Evolutionary conservation across 2,329 filamentous ascomycete genomes (phyloP).

Genomic region (Xylaria sp.): DNA sequence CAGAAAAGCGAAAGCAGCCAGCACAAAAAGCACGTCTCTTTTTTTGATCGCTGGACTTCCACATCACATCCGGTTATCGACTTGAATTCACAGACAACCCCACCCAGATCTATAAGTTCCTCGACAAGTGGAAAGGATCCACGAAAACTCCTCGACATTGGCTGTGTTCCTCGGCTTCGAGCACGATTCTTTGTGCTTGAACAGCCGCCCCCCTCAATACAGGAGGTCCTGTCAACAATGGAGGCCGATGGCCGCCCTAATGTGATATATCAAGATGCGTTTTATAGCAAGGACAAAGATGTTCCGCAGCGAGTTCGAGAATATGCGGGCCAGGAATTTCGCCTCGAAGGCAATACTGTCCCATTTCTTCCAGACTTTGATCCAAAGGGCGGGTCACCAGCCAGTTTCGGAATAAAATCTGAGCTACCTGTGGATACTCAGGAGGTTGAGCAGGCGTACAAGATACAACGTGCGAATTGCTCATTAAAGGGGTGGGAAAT

Average conservation of each 20-base stretch:
- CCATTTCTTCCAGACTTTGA: slow-evolving; percentile 84
- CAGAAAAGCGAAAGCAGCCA: slow-evolving; percentile 49
- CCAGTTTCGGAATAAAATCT: slow-evolving; percentile 57
- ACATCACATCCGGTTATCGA: slow-evolving; percentile 10
- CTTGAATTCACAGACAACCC: slow-evolving; percentile 15
- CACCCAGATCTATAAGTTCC: slow-evolving; percentile 21
- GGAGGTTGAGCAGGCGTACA: slow-evolving; percentile 54
- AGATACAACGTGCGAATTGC: slow-evolving; percentile 59
- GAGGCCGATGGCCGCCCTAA: slow-evolving; percentile 61
- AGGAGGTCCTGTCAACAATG: slow-evolving; percentile 59
- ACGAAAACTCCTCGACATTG: slow-evolving; percentile 25
- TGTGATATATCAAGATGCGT: slow-evolving; percentile 81
- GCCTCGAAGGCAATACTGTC: slow-evolving; percentile 71
- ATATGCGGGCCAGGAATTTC: slow-evolving; percentile 87
- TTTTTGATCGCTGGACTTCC: slow-evolving; percentile 31
- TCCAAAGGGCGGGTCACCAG: slow-evolving; percentile 57
- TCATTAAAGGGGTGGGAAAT: slow-evolving; percentile 77
- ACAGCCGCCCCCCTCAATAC: slow-evolving; percentile 38
- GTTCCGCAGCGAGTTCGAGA: slow-evolving; percentile 76
- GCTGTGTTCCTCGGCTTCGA: slow-evolving; percentile 27
- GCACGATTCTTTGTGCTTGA: slow-evolving; percentile 37
- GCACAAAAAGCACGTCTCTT: slow-evolving; percentile 41
- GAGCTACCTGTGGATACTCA: slow-evolving; percentile 51
- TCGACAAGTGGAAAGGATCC: slow-evolving; percentile 8
- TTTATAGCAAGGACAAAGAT: slow-evolving; percentile 82